Evolutionary conservation across 1,139 yeast genomes (phyloP).

Genomic region (Taphrina wiesneri): DNA sequence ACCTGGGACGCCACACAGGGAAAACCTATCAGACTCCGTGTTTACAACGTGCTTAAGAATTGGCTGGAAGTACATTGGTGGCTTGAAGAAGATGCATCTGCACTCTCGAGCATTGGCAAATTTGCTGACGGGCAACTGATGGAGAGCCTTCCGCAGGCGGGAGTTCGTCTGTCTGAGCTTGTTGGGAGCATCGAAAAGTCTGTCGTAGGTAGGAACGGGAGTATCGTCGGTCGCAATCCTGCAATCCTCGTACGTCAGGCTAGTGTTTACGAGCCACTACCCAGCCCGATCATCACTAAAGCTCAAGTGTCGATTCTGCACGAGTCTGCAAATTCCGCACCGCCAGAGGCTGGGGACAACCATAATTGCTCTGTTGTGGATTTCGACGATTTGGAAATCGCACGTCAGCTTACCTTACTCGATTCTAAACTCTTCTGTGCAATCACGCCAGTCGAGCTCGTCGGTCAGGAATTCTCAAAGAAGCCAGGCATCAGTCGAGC

Average conservation of each 20-base stretch:
- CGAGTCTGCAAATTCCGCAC: slow-evolving; percentile 4
- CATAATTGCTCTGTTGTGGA: slow-evolving; percentile 52
- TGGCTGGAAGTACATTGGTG: slow-evolving; percentile 80
- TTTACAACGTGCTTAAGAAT: slow-evolving; percentile 67
- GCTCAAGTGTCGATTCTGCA: slow-evolving; percentile 36
- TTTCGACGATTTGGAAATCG: slow-evolving; percentile 73
- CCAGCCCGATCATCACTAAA: slow-evolving; percentile 39
- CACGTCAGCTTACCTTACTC: slow-evolving; percentile 78
- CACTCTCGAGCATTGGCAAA: slow-evolving; percentile 38
- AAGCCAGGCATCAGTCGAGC: slow-evolving; percentile 55
- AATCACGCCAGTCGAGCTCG: slow-evolving; percentile 72
- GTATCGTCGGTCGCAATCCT: not conserved
- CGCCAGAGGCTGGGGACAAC: not conserved
- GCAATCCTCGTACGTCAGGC: slow-evolving; percentile 31
- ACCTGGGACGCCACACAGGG: slow-evolving; percentile 39
- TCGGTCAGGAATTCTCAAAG: slow-evolving; percentile 58
- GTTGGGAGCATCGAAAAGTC: not conserved
- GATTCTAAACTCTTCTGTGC: slow-evolving; percentile 70
- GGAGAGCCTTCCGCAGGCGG: slow-evolving; percentile 61
- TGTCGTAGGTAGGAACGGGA: not conserved
- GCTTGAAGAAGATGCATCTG: slow-evolving; percentile 54
- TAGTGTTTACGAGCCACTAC: slow-evolving; percentile 36
- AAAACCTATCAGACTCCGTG: slow-evolving; percentile 64
- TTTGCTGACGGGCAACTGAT: slow-evolving; percentile 49
- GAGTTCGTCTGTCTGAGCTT: slow-evolving; percentile 45